Evolutionary conservation across 192 early-diverging fungal species (phyloP).

Genomic region (Podila verticillata): DNA sequence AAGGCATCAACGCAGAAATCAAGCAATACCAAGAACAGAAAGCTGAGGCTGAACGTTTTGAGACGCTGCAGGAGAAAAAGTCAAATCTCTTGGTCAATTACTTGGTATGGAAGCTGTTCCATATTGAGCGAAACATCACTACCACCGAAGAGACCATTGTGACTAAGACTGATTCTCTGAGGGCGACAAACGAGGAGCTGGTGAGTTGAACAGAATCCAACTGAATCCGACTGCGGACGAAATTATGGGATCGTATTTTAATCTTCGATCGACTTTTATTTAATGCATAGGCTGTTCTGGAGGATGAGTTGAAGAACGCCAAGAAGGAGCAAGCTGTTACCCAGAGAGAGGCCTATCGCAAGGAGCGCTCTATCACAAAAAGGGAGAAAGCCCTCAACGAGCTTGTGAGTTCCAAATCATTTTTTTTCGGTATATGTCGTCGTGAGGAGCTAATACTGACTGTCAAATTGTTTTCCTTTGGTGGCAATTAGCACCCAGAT

Average conservation of each 20-base stretch:
- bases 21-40: constrained; percentile 94
- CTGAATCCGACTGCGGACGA: neutral
- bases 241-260: neutral
- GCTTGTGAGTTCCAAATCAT: constrained; percentile 56
- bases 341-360: constrained; percentile 74
- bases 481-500: constrained; percentile 63
- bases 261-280: neutral
- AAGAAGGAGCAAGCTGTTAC: constrained; percentile 79
- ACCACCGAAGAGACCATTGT: constrained; percentile 68
- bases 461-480: neutral
- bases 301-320: constrained; percentile 68
- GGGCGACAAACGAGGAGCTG: constrained; percentile 55
- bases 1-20: constrained; percentile 88
- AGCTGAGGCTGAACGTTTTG: constrained; percentile 88
- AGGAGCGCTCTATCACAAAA: constrained; percentile 80
- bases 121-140: constrained; percentile 77
- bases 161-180: constrained; percentile 57
- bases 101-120: constrained; percentile 92
- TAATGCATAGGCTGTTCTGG: constrained; percentile 44
- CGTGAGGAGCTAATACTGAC: too few species aligned
- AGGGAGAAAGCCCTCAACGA: constrained; percentile 79
- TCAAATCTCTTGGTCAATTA: constrained; percentile 71
- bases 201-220: constrained; percentile 23
- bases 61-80: constrained; percentile 66
- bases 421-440: too few species aligned